A percentile compares a stretch with the other conserved stretches of the same genome.
These are phyloP conservation scores for Ophiocordyceps camponoti-saundersi DNA, from an alignment of 2,329 filamentous ascomycete genomes.

Conservation along the genomic window DNA sequence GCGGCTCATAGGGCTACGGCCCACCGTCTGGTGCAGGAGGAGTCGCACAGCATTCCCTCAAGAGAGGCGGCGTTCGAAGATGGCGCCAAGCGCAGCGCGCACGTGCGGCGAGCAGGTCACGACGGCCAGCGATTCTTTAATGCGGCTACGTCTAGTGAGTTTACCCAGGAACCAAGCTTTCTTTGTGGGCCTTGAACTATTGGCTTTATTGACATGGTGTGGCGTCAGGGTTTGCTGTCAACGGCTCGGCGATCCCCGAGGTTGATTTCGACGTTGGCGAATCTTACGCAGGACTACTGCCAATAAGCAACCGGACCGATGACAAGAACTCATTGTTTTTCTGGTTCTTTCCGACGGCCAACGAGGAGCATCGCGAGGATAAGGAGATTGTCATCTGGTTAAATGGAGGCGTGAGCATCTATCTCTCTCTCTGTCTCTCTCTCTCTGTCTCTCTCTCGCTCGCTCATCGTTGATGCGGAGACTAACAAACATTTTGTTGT, in stretches of 20 bases:
- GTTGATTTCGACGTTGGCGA: constrained; percentile 46
- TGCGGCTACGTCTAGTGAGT: background rate
- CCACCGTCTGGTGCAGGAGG: no score
- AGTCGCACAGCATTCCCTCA: no score
- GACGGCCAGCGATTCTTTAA: background rate
- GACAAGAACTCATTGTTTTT: constrained; percentile 42
- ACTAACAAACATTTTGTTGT: no score
- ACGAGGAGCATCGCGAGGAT: constrained; percentile 20
- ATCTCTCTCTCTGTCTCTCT: background rate
- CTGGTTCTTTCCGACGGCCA: constrained; percentile 48
- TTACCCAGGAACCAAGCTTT: no score
- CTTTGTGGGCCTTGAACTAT: background rate
- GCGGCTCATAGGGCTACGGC: no score
- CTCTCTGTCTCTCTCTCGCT: background rate
- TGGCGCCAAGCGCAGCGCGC: no score
- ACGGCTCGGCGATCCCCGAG: constrained; percentile 44
- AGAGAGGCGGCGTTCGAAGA: no score
- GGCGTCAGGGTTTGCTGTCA: constrained; percentile 34
- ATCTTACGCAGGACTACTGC: constrained; percentile 40
- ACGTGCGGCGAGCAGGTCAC: no score
- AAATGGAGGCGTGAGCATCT: constrained; percentile 29
- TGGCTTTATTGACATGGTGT: background rate
- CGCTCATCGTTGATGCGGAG: no score
- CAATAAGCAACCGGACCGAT: constrained; percentile 28
- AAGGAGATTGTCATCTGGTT: constrained; percentile 48